Evolutionary conservation across 2,329 filamentous ascomycete species (phyloP).

Genomic region (Cercospora sp.): DNA sequence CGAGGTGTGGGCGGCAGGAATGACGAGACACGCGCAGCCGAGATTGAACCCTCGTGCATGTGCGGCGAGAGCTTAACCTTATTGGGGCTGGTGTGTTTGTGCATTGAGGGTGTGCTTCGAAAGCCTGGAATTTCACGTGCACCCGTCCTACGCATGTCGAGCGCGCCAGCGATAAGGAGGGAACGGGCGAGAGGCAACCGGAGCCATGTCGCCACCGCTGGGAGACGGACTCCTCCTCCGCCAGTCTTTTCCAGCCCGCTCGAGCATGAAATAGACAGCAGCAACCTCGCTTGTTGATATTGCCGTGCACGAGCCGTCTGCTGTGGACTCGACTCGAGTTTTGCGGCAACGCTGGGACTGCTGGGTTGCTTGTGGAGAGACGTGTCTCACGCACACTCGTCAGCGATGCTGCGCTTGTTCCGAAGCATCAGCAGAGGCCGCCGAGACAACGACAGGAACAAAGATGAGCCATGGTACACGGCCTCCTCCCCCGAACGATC

Average conservation of each 20-base stretch:
- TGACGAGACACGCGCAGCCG: background rate
- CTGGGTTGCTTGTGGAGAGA: conserved; percentile 7
- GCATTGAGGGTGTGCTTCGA: conserved; percentile 12
- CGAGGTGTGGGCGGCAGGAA: background rate
- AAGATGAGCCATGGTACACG: conserved; percentile 21
- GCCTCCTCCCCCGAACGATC: conserved; percentile 32
- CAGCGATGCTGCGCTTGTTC: conserved; percentile 30
- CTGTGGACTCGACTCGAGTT: background rate
- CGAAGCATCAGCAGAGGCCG: conserved; percentile 31
- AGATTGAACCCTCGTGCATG: conserved; percentile 8
- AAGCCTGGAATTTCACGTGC: conserved; percentile 20
- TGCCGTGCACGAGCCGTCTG: conserved; percentile 11
- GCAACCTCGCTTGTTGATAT: conserved; percentile 8
- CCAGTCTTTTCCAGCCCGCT: background rate
- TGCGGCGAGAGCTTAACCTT: conserved; percentile 15
- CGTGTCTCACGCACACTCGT: conserved; percentile 13
- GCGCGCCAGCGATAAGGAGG: background rate
- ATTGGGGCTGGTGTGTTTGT: background rate
- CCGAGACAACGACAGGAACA: conserved; percentile 19
- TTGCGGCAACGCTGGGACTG: background rate
- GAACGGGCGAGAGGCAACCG: conserved; percentile 3
- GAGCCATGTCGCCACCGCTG: background rate
- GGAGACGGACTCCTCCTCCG: background rate
- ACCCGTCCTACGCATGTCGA: background rate
- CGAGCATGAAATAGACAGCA: background rate